phyloP scores from a whole-genome alignment of 805 yeast genomes.

The Starmera amethionina region DNA sequence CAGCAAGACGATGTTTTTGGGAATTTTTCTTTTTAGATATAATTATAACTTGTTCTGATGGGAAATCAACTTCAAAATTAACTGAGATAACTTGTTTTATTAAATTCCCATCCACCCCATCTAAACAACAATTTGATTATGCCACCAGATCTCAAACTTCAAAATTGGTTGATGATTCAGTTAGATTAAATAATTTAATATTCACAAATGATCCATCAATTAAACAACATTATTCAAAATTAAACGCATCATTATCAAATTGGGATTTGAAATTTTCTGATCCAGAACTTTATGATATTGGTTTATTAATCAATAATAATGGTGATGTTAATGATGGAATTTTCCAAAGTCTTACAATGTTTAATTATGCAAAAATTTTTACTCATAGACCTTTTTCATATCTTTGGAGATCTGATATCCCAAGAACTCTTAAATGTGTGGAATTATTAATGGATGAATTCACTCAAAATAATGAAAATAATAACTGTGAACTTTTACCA shows the following conservation, averaged over 20 bases:
- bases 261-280: conserved; percentile 39
- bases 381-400: conserved; percentile 45
- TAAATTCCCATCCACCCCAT: conserved; percentile 28
- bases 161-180: conserved; percentile 39
- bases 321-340: conserved; percentile 45
- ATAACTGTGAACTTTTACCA: conserved; percentile 21
- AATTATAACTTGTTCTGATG: conserved; percentile 45
- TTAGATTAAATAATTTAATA: conserved; percentile 35
- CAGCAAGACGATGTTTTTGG: conserved; percentile 40
- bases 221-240: conserved; percentile 25
- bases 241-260: conserved; percentile 38
- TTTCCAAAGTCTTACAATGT: conserved; percentile 37
- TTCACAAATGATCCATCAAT: conserved; percentile 27
- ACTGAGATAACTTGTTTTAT: conserved; percentile 26
- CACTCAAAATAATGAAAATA: conserved; percentile 17
- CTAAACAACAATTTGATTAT: conserved; percentile 31
- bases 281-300: conserved; percentile 32
- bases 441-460: conserved; percentile 15
- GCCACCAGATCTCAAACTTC: conserved; percentile 36
- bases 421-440: conserved; percentile 29
- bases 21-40: conserved; percentile 43
- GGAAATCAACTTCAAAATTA: conserved; percentile 30
- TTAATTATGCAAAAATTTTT: conserved; percentile 44
- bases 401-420: conserved; percentile 39
- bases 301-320: conserved; percentile 30